Percentiles rank a stretch among this genome's conserved stretches.
Evolutionary conservation across 2,329 filamentous ascomycete genomes (phyloP).

Genomic region (Xylogone sp.): DNA sequence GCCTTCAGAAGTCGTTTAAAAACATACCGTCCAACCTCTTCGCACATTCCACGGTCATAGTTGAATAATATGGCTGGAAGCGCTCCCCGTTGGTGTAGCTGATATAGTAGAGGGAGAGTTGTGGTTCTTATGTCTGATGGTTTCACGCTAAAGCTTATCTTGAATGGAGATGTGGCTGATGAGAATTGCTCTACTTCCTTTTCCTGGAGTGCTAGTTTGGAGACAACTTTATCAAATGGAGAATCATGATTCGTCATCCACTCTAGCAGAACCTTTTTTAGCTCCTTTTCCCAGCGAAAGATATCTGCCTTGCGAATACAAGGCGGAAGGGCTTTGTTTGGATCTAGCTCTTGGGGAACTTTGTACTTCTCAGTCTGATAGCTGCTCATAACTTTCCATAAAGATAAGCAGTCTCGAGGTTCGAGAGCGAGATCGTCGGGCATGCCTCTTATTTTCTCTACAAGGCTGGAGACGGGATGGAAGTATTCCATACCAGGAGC

Average conservation of each 20-base stretch:
- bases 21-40: constrained; percentile 50
- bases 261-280: constrained; percentile 54
- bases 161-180: constrained; percentile 13
- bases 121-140: constrained; percentile 34
- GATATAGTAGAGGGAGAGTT: constrained; percentile 54
- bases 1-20: constrained; percentile 48
- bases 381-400: constrained; percentile 63
- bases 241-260: constrained; percentile 56
- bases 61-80: constrained; percentile 76
- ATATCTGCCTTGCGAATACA: constrained; percentile 63
- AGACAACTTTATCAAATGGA: constrained; percentile 39
- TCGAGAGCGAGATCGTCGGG: constrained; percentile 68
- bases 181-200: background rate
- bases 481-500: constrained; percentile 34
- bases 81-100: constrained; percentile 59
- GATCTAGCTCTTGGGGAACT: constrained; percentile 47
- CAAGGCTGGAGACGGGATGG: constrained; percentile 62
- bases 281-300: constrained; percentile 56
- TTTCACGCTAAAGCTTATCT: constrained; percentile 16
- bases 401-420: constrained; percentile 62
- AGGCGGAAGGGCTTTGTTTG: constrained; percentile 42
- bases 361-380: constrained; percentile 48
- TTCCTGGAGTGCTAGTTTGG: constrained; percentile 36
- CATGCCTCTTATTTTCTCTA: constrained; percentile 57
- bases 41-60: constrained; percentile 65